A percentile compares a stretch with the other conserved stretches of the same genome.
Conservation (phyloP, 2,329 filamentous ascomycete species). For the Sporothrix curviconia region DNA sequence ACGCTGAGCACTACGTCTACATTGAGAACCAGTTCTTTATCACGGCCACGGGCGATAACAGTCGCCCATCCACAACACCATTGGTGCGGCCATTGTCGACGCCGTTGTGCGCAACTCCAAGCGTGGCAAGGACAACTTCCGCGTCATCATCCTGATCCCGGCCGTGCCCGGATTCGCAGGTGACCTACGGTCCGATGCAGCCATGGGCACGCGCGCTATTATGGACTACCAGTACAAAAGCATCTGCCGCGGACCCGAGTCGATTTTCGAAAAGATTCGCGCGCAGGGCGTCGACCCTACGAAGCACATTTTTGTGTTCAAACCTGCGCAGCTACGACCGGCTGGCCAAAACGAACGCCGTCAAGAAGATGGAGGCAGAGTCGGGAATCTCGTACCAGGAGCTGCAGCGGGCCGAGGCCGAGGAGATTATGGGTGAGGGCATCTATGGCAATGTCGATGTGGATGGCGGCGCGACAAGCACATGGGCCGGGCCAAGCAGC, state of each 20-base stretch:
- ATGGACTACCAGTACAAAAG: conserved; percentile 99
- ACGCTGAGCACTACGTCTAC: conserved; percentile 88
- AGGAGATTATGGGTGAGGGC: conserved; percentile 75
- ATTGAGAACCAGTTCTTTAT: conserved; percentile 99
- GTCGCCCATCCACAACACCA: conserved; percentile 75
- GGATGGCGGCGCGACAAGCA: conserved; percentile 43
- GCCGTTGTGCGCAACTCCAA: conserved; percentile 75
- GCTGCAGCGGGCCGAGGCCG: conserved; percentile 78
- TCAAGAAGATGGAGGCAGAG: conserved; percentile 69
- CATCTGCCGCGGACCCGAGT: conserved; percentile 84
- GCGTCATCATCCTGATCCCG: conserved; percentile 84
- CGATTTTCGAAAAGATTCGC: conserved; percentile 74
- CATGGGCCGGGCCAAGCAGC: conserved; percentile 37
- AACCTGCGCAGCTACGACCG: conserved; percentile 88
- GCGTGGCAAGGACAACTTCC: conserved; percentile 72
- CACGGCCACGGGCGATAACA: conserved; percentile 84
- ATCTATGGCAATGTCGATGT: conserved; percentile 53
- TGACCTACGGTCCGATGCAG: conserved; percentile 76
- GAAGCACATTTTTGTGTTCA: conserved; percentile 88
- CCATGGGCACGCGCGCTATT: conserved; percentile 81
- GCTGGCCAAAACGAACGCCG: conserved; percentile 70
- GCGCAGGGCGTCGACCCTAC: conserved; percentile 67
- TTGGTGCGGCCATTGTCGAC: conserved; percentile 85
- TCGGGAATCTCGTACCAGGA: conserved; percentile 77
- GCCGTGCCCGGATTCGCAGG: conserved; percentile 91